phyloP scores from a whole-genome alignment of 352 stramenopile species.

The Pythium myriotylum region DNA sequence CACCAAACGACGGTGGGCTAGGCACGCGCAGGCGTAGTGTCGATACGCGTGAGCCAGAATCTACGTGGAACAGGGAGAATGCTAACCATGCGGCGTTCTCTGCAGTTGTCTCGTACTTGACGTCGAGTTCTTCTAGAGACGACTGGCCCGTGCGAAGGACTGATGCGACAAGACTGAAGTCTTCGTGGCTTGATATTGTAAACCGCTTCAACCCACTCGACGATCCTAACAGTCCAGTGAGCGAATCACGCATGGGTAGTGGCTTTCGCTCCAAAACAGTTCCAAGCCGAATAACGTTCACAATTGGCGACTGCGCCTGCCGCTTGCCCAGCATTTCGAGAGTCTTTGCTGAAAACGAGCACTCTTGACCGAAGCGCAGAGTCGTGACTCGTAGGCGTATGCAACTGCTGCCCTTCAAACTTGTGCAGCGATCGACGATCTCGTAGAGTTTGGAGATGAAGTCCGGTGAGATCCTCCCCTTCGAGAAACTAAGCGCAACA shows the following conservation, averaged over 20 bases:
- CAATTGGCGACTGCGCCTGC: not conserved
- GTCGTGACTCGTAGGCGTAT: not conserved
- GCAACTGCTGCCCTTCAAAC: not conserved
- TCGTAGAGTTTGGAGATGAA: constrained; percentile 7
- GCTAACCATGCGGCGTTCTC: constrained; percentile 38
- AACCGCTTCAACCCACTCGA: not conserved
- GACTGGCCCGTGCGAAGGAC: constrained; percentile 4
- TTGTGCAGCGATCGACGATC: not conserved
- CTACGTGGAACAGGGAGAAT: constrained; percentile 39
- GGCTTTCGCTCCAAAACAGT: constrained; percentile 1
- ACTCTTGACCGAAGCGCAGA: constrained; percentile 1
- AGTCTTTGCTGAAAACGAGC: constrained; percentile 13
- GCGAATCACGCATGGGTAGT: not conserved
- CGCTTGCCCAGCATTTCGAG: constrained; percentile 10
- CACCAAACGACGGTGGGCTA: not conserved
- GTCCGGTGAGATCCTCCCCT: constrained; percentile 7
- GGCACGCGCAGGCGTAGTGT: constrained; percentile 25
- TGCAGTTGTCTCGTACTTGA: constrained; percentile 5
- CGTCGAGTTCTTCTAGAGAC: constrained; percentile 2
- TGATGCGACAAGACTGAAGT: constrained; percentile 6
- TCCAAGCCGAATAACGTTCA: not conserved
- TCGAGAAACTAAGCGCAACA: constrained; percentile 12
- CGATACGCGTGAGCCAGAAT: constrained; percentile 32
- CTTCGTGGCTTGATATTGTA: not conserved
- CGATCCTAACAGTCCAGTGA: not conserved